These are phyloP conservation scores for Eimeria necatrix DNA, from an alignment of 169 alveolate species.

Conservation along the genomic window DNA sequence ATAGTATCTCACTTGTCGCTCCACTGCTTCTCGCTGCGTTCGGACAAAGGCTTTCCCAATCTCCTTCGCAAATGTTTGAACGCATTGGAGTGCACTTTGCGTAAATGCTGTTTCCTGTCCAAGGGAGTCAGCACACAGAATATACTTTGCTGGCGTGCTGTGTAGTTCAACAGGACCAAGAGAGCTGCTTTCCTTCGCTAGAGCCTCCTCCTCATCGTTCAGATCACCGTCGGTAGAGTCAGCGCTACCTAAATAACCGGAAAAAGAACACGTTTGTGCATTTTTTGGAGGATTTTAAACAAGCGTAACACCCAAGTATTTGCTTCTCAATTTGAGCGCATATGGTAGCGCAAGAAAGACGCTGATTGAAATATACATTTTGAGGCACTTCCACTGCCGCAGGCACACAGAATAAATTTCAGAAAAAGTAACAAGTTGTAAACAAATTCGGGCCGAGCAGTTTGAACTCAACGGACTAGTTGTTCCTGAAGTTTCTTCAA, in stretches of 20 bases:
- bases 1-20: constrained; percentile 1
- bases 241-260: background rate
- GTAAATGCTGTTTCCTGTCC: constrained; percentile 5
- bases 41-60: constrained; percentile 28
- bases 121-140: constrained; percentile 55
- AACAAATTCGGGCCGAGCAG: too few relatives aligned
- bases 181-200: background rate
- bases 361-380: too few relatives aligned
- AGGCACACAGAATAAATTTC: too few relatives aligned
- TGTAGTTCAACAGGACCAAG: background rate
- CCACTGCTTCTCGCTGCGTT: constrained; percentile 48
- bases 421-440: too few relatives aligned
- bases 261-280: too few relatives aligned
- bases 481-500: background rate
- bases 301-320: too few relatives aligned
- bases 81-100: background rate
- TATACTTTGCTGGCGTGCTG: constrained; percentile 19
- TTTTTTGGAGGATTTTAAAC: too few relatives aligned
- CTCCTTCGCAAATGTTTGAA: constrained; percentile 14
- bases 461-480: background rate
- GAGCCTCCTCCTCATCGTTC: background rate
- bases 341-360: too few relatives aligned
- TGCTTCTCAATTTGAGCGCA: too few relatives aligned
- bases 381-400: too few relatives aligned
- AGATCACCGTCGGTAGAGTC: background rate